A percentile compares a stretch with the other conserved stretches of the same genome.
These are phyloP conservation scores for Smittium mucronatum DNA, from an alignment of 371 early-diverging fungal genomes.

Conservation along the genomic window DNA sequence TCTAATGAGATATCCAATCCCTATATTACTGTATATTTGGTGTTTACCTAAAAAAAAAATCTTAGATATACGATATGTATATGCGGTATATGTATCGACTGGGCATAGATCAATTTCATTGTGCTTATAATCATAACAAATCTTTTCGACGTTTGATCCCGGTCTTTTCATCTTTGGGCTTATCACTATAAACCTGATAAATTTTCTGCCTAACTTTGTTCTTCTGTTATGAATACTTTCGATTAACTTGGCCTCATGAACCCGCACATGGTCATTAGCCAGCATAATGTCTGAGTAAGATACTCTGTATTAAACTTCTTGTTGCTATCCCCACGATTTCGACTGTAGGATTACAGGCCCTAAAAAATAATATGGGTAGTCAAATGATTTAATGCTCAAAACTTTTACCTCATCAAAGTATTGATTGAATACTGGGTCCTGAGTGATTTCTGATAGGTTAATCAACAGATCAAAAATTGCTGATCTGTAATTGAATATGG, in stretches of 20 bases:
- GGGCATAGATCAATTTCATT: background rate
- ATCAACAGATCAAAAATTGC: background rate
- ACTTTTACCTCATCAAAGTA: background rate
- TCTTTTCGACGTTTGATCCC: background rate
- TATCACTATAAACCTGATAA: background rate
- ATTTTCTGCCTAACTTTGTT: background rate
- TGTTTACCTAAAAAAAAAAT: background rate
- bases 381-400: background rate
- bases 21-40: background rate
- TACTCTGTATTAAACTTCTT: background rate
- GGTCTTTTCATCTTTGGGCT: background rate
- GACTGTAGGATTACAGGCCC: background rate
- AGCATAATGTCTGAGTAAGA: conserved; percentile 3
- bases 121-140: background rate
- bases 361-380: background rate
- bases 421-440: background rate
- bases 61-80: background rate
- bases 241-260: background rate
- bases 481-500: background rate
- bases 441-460: background rate
- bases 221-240: background rate
- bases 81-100: background rate
- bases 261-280: background rate
- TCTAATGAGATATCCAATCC: background rate
- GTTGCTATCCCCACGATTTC: background rate